These are phyloP conservation scores for Multifurca ochricompacta DNA, from an alignment of 768 basidiomycete species.

Conservation along the genomic window DNA sequence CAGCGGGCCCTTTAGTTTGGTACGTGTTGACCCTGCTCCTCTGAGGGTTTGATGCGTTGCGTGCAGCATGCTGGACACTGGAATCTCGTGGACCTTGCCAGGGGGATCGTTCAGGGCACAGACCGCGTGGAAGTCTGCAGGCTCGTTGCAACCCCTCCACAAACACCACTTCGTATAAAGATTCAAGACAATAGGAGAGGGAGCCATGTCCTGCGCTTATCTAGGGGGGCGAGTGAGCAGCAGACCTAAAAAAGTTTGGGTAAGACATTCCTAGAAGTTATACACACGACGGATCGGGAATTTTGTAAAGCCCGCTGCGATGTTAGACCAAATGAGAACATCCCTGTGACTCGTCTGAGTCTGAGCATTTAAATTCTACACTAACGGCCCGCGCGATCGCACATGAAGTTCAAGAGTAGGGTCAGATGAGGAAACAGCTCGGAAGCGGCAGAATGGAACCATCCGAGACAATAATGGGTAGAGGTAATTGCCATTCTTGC, in stretches of 20 bases:
- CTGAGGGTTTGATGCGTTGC: background rate
- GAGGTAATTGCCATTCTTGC: background rate
- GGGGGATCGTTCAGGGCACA: background rate
- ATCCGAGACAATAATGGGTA: background rate
- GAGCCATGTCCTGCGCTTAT: background rate
- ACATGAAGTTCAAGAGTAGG: conserved; percentile 4
- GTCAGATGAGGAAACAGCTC: conserved; percentile 4
- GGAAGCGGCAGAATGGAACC: conserved; percentile 1
- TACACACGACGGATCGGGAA: background rate
- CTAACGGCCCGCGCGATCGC: background rate
- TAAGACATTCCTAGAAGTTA: background rate
- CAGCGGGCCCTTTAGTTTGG: background rate
- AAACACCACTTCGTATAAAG: background rate
- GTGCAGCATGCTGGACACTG: background rate
- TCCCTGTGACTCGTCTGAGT: conserved; percentile 1
- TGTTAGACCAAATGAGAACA: background rate
- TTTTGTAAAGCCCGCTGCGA: background rate
- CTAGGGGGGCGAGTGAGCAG: background rate
- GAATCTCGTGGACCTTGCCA: background rate
- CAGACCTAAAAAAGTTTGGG: background rate
- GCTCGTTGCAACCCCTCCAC: background rate
- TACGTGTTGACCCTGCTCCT: background rate
- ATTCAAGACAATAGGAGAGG: background rate
- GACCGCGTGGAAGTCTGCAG: conserved; percentile 12
- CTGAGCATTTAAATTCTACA: background rate